Evolutionary conservation across 2,329 filamentous ascomycete genomes (phyloP).

Genomic region (Lachnum nothofagi): DNA sequence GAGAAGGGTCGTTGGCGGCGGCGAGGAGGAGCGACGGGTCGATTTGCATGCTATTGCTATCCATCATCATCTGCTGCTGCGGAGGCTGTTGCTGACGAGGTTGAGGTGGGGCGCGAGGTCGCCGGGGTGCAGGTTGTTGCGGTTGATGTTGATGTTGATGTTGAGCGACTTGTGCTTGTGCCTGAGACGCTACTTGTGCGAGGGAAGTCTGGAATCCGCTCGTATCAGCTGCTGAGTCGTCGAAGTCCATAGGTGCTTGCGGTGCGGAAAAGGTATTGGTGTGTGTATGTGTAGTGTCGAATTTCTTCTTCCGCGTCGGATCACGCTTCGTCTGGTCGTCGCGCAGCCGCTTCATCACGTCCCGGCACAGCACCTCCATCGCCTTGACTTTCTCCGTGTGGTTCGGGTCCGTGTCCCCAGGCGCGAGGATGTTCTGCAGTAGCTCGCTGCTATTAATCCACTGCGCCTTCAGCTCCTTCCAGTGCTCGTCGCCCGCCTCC

Average conservation of each 20-base stretch:
- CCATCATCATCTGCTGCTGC: slow-evolving; percentile 27
- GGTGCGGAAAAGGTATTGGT: too few relatives aligned
- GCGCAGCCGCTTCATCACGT: slow-evolving; percentile 71
- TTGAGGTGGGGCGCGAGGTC: slow-evolving; percentile 17
- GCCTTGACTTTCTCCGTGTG: slow-evolving; percentile 56
- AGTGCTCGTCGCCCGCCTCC: slow-evolving; percentile 66
- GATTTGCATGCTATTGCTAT: slow-evolving; percentile 54
- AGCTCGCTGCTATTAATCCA: slow-evolving; percentile 59
- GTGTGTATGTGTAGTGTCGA: slow-evolving; percentile 36
- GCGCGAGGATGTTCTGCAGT: slow-evolving; percentile 50
- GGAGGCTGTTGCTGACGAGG: slow-evolving; percentile 14
- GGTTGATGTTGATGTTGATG: slow-evolving; percentile 6
- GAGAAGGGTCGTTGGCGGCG: slow-evolving; percentile 35
- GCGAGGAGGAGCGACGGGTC: slow-evolving; percentile 58
- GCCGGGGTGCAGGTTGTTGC: slow-evolving; percentile 11
- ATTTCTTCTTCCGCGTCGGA: slow-evolving; percentile 40
- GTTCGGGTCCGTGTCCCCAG: slow-evolving; percentile 47
- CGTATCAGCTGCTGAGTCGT: slow-evolving; percentile 20
- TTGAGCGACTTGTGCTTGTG: slow-evolving; percentile 23
- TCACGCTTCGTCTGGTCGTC: slow-evolving; percentile 59
- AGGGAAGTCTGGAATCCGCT: slow-evolving; percentile 27
- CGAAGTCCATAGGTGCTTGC: slow-evolving; percentile 23
- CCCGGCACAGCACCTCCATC: slow-evolving; percentile 65
- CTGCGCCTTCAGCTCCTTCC: slow-evolving; percentile 61
- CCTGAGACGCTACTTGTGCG: slow-evolving; percentile 31